These are phyloP conservation scores for Asterella californica DNA, from an alignment of 225 moss, liverwort and hornwort genomes.

Conservation along the genomic window DNA sequence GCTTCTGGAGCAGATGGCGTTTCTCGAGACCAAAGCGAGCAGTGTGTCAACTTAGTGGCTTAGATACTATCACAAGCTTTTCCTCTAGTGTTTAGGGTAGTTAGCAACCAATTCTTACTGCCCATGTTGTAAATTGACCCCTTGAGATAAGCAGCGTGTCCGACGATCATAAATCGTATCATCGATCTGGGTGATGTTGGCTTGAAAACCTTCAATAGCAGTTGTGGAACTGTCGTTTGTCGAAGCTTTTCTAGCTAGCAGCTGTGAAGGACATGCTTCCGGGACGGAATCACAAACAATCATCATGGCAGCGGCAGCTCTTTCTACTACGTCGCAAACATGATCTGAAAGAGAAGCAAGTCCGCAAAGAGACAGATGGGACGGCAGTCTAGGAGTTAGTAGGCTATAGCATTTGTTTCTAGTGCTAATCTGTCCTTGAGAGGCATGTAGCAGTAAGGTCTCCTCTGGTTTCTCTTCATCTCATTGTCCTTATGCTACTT, in stretches of 20 bases:
- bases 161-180: background rate
- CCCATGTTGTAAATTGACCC: background rate
- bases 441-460: no score
- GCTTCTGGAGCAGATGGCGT: constrained; percentile 52
- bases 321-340: background rate
- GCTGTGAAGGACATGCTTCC: background rate
- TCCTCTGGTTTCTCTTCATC: no score
- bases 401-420: no score
- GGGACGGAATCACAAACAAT: background rate
- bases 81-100: background rate
- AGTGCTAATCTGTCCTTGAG: no score
- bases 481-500: no score
- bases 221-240: background rate
- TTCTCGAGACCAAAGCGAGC: constrained; percentile 38
- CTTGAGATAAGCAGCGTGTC: background rate
- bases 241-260: background rate
- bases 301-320: background rate
- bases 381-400: no score
- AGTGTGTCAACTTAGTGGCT: background rate
- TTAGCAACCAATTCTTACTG: background rate
- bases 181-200: background rate
- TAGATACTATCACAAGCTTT: background rate
- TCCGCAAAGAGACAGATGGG: no score
- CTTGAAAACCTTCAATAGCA: background rate
- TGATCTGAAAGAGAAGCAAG: no score